A percentile compares a stretch with the other conserved stretches of the same genome.
These are phyloP conservation scores for Phyllosticta capitalensis DNA, from an alignment of 2,329 filamentous ascomycete species.

Conservation along the genomic window DNA sequence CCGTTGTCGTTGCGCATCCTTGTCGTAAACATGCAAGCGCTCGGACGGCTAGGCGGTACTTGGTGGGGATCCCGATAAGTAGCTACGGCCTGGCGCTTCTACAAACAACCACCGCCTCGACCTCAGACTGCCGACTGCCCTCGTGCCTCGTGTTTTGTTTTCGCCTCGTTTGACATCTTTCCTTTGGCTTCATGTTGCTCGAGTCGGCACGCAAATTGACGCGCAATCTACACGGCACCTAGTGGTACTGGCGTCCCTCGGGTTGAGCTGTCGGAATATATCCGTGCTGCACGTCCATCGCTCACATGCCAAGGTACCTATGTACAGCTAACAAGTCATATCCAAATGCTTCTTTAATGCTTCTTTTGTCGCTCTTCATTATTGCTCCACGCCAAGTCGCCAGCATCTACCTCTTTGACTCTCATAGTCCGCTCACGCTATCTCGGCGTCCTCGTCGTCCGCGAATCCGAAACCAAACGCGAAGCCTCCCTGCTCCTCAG, in stretches of 20 bases:
- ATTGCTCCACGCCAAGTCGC: background rate
- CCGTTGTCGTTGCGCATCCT: background rate
- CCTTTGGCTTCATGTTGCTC: background rate
- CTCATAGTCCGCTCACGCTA: slow-evolving; percentile 27
- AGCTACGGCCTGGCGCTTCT: background rate
- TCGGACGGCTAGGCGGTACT: background rate
- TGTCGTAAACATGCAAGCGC: background rate
- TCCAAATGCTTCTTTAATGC: background rate
- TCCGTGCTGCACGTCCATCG: background rate
- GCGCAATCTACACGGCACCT: background rate
- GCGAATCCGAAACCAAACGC: slow-evolving; percentile 55
- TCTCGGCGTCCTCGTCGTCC: slow-evolving; percentile 25
- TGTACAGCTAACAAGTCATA: background rate
- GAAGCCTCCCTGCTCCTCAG: slow-evolving; percentile 38
- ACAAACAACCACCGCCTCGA: background rate
- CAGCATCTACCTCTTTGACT: background rate
- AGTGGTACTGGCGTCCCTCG: background rate
- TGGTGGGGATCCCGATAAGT: background rate
- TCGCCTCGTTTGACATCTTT: background rate
- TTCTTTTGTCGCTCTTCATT: background rate
- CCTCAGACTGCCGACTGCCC: background rate
- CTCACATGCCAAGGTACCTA: background rate
- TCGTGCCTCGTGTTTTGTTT: background rate
- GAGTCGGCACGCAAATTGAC: background rate
- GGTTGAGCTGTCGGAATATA: background rate